Percentiles rank a stretch among this genome's conserved stretches.
Evolutionary conservation across 2,329 filamentous ascomycete species (phyloP).

Genomic region (Fusarium xylarioides): DNA sequence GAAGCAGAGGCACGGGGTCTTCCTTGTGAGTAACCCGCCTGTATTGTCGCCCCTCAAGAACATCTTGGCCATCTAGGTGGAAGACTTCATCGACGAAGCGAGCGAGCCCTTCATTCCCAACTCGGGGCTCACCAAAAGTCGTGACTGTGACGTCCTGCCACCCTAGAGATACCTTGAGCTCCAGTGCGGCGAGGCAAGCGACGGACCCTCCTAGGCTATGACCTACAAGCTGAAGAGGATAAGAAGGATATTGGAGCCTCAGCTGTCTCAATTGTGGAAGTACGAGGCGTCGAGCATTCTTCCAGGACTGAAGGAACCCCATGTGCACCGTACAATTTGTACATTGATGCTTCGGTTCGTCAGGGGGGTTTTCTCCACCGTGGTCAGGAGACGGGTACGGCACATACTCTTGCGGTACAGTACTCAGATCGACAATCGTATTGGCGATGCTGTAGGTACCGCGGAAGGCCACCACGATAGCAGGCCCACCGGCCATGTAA

Average conservation of each 20-base stretch:
- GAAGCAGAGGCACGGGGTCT: slow-evolving; percentile 90
- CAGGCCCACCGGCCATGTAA: slow-evolving; percentile 34
- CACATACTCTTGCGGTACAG: slow-evolving; percentile 87
- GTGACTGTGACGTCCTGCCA: slow-evolving; percentile 81
- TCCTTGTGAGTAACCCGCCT: slow-evolving; percentile 84
- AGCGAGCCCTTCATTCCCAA: slow-evolving; percentile 67
- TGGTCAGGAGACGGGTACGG: slow-evolving; percentile 76
- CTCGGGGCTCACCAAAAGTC: slow-evolving; percentile 88
- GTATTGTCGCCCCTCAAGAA: slow-evolving; percentile 58
- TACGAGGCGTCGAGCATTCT: slow-evolving; percentile 74
- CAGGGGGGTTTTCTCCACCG: slow-evolving; percentile 46
- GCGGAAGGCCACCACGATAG: slow-evolving; percentile 86
- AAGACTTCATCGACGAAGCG: slow-evolving; percentile 65
- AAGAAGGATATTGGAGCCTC: slow-evolving; percentile 70
- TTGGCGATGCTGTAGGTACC: slow-evolving; percentile 95
- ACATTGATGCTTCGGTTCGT: slow-evolving; percentile 66
- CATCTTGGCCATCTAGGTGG: slow-evolving; percentile 48
- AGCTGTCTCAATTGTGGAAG: slow-evolving; percentile 72
- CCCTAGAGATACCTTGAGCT: slow-evolving; percentile 76
- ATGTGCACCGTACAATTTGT: slow-evolving; percentile 90
- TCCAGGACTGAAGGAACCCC: slow-evolving; percentile 89
- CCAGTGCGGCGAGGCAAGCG: slow-evolving; percentile 84
- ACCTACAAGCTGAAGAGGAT: slow-evolving; percentile 81
- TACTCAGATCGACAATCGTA: slow-evolving; percentile 88
- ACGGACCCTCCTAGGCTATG: slow-evolving; percentile 95